phyloP scores from a whole-genome alignment of 192 early-diverging fungal genomes.

The Chytriomyces sp. region DNA sequence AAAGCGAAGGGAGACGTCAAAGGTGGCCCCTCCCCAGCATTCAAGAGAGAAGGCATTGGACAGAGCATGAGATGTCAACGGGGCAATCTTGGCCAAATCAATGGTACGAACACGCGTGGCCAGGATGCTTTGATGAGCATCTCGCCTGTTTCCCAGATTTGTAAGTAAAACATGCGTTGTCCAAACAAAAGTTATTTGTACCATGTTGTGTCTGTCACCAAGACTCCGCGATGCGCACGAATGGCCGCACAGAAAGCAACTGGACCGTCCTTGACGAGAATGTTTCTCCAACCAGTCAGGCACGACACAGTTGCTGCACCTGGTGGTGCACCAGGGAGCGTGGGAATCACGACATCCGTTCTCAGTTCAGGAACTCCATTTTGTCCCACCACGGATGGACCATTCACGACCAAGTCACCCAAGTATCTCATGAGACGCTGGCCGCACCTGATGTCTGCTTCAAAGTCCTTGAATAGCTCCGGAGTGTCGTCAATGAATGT shows the following conservation, averaged over 20 bases:
- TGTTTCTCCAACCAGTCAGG: slow-evolving; percentile 84
- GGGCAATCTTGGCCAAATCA: slow-evolving; percentile 90
- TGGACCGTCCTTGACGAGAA: slow-evolving; percentile 83
- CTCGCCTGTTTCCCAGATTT: slow-evolving; percentile 39
- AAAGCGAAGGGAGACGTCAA: slow-evolving; percentile 97
- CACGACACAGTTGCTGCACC: slow-evolving; percentile 56
- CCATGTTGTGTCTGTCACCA: slow-evolving; percentile 98
- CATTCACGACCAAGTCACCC: slow-evolving; percentile 91
- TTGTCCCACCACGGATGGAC: slow-evolving; percentile 88
- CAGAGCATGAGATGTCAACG: slow-evolving; percentile 85
- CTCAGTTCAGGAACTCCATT: slow-evolving; percentile 62
- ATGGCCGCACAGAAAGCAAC: slow-evolving; percentile 92
- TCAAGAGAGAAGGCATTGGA: slow-evolving; percentile 88
- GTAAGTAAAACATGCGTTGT: background rate
- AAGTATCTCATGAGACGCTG: slow-evolving; percentile 88
- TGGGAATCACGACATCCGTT: slow-evolving; percentile 68
- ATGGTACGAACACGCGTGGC: slow-evolving; percentile 95
- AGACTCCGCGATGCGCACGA: slow-evolving; percentile 80
- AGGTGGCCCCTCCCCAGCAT: slow-evolving; percentile 99
- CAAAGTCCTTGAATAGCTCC: slow-evolving; percentile 81
- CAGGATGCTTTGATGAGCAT: slow-evolving; percentile 93
- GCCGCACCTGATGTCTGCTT: slow-evolving; percentile 55
- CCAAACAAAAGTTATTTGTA: background rate
- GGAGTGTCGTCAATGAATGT: slow-evolving; percentile 98
- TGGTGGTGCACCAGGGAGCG: slow-evolving; percentile 51